Evolutionary conservation across 2,329 filamentous ascomycete genomes (phyloP).

Genomic region (Talaromyces sp.): DNA sequence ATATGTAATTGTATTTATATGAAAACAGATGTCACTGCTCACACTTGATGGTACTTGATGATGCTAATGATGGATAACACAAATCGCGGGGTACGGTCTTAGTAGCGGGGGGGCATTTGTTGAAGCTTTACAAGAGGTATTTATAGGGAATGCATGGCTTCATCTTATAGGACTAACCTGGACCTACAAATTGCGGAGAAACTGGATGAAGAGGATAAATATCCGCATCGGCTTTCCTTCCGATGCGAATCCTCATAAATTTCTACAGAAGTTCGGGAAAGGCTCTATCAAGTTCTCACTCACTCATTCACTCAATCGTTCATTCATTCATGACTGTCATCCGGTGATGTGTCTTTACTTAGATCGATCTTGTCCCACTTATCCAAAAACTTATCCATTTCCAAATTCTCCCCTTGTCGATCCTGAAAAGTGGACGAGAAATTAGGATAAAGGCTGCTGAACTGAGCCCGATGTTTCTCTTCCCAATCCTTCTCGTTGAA

Average conservation of each 20-base stretch:
- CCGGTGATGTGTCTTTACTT: neutral
- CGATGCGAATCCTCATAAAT: neutral
- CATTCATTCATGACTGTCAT: neutral
- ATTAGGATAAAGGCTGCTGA: constrained; percentile 4
- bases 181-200: neutral
- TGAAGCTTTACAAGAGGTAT: neutral
- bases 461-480: neutral
- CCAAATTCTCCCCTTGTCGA: neutral
- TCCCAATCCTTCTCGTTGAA: constrained; percentile 6
- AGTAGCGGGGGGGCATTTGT: neutral
- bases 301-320: too few species aligned
- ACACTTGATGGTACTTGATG: neutral
- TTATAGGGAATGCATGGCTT: neutral
- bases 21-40: neutral
- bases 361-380: constrained; percentile 7
- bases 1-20: neutral
- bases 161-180: neutral
- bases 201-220: neutral
- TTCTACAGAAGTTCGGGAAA: too few species aligned
- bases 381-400: constrained; percentile 2
- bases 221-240: constrained; percentile 14
- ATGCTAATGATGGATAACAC: neutral
- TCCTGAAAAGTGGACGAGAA: neutral
- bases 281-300: too few species aligned
- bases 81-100: neutral